A percentile compares a stretch with the other conserved stretches of the same genome.
phyloP scores from a whole-genome alignment of 2,329 filamentous ascomycete species.

The Epichloe glyceriae region DNA sequence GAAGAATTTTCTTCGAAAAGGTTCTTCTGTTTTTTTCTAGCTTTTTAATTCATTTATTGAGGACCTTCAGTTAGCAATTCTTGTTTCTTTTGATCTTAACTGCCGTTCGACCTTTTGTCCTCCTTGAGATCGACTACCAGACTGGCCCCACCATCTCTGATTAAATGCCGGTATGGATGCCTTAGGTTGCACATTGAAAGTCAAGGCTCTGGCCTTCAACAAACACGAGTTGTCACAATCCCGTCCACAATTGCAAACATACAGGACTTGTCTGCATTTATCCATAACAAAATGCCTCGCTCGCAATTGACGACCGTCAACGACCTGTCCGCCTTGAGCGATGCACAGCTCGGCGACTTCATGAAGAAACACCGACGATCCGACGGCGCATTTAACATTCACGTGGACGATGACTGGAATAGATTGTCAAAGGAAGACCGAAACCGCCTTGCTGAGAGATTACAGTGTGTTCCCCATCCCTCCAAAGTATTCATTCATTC shows the following conservation, averaged over 20 bases:
- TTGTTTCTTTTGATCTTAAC: too few species aligned
- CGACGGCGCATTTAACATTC: conserved; percentile 8
- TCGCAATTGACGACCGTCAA: not conserved
- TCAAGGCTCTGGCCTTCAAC: too few species aligned
- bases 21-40: too few species aligned
- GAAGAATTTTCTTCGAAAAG: too few species aligned
- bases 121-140: too few species aligned
- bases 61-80: too few species aligned
- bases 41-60: too few species aligned
- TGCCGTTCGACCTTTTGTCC: too few species aligned
- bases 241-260: not conserved
- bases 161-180: too few species aligned
- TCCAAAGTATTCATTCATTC: not conserved
- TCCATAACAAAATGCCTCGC: not conserved
- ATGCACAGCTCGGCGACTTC: conserved; percentile 10
- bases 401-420: conserved; percentile 7
- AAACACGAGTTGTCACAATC: too few species aligned
- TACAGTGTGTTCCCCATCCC: conserved; percentile 7
- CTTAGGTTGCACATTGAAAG: too few species aligned
- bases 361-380: conserved; percentile 8
- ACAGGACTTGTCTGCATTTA: not conserved
- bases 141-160: too few species aligned
- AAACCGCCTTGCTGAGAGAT: conserved; percentile 7
- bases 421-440: conserved; percentile 8
- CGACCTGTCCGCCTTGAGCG: conserved; percentile 7